phyloP scores from a whole-genome alignment of 2,329 filamentous ascomycete genomes.

The Alternaria triticimaculans region DNA sequence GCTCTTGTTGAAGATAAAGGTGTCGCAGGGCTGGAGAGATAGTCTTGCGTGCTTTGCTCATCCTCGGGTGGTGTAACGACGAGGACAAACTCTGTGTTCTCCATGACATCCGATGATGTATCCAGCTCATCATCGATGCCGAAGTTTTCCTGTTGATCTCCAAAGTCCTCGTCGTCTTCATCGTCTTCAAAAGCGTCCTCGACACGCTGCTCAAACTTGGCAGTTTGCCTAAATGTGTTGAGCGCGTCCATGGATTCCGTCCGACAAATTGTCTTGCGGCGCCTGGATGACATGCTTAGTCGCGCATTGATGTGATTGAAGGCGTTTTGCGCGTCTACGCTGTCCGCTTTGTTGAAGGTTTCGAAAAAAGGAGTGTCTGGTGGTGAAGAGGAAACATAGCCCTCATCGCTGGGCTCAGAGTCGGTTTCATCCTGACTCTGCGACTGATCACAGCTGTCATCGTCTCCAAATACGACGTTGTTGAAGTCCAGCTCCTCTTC shows the following conservation, averaged over 20 bases:
- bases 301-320: background rate
- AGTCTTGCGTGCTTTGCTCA: background rate
- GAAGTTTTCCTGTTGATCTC: background rate
- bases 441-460: background rate
- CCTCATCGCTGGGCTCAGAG: conserved; percentile 6
- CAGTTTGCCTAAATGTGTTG: background rate
- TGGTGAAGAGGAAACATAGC: conserved; percentile 15
- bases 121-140: background rate
- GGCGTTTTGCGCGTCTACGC: background rate
- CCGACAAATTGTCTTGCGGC: background rate
- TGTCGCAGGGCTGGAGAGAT: background rate
- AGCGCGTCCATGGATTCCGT: conserved; percentile 13
- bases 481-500: conserved; percentile 11
- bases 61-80: background rate
- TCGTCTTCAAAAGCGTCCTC: background rate
- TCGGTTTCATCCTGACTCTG: background rate
- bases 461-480: conserved; percentile 4
- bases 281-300: background rate
- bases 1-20: background rate
- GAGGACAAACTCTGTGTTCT: background rate
- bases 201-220: background rate
- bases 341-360: background rate
- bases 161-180: background rate
- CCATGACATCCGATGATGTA: background rate
- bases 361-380: background rate